A percentile compares a stretch with the other conserved stretches of the same genome.
phyloP scores from a whole-genome alignment of 163 green algal species.

The Volvox carteri region DNA sequence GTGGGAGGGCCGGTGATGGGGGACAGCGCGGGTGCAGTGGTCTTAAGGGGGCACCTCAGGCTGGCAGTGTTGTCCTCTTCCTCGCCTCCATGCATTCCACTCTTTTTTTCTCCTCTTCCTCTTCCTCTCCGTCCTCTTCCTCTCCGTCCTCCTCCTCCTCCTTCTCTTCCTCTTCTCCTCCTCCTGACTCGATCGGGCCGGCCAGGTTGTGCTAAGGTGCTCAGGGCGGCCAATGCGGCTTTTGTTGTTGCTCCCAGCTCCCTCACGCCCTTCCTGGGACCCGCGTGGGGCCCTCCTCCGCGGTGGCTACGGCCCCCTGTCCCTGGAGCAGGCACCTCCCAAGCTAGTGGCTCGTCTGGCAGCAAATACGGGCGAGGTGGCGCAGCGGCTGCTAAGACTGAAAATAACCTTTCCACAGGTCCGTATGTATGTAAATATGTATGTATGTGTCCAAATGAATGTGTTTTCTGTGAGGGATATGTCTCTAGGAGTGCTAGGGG shows the following conservation, averaged over 20 bases:
- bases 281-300: no score
- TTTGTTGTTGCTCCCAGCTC: no score
- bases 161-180: not conserved
- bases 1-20: no score
- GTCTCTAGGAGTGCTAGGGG: not conserved
- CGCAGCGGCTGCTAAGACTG: conserved; percentile 63
- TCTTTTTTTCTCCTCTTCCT: not conserved
- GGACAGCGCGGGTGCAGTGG: no score
- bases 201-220: no score
- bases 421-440: not conserved
- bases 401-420: conserved; percentile 68
- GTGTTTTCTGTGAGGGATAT: no score
- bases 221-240: no score
- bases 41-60: no score
- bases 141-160: not conserved
- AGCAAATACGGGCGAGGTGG: conserved; percentile 36
- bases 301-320: not conserved
- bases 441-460: not conserved
- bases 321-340: conserved; percentile 56
- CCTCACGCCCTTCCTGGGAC: no score
- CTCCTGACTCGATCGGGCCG: not conserved
- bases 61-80: no score
- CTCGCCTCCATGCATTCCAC: no score
- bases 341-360: conserved; percentile 58
- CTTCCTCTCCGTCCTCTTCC: not conserved